These are phyloP conservation scores for Salvia miltiorrhiza DNA, from an alignment of 257 asterid species.

Conservation along the genomic window DNA sequence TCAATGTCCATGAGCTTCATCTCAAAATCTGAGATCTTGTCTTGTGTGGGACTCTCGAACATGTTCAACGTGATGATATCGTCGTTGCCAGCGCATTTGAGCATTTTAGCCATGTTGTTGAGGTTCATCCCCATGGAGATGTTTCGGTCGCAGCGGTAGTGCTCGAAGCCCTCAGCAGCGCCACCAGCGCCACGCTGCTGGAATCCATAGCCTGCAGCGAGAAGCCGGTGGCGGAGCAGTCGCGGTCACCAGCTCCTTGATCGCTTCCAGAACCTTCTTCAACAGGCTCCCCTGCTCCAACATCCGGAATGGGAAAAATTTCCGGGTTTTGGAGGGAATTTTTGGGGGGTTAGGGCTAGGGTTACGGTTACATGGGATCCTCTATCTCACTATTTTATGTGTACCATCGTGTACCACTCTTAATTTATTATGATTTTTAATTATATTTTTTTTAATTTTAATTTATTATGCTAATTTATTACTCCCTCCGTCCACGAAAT, in stretches of 20 bases:
- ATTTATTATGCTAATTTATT: too few relatives aligned
- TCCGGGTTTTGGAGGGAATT: too few relatives aligned
- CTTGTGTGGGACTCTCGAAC: slow-evolving; percentile 67
- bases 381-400: too few relatives aligned
- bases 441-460: too few relatives aligned
- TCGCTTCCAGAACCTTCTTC: slow-evolving; percentile 56
- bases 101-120: slow-evolving; percentile 51
- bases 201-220: slow-evolving; percentile 67
- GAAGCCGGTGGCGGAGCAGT: slow-evolving; percentile 62
- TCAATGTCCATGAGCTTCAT: slow-evolving; percentile 71
- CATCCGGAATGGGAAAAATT: neutral
- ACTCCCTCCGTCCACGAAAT: too few relatives aligned
- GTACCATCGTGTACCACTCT: too few relatives aligned
- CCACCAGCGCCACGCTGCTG: slow-evolving; percentile 66
- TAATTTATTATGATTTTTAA: too few relatives aligned
- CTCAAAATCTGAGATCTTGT: slow-evolving; percentile 62
- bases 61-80: slow-evolving; percentile 63
- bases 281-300: slow-evolving; percentile 54
- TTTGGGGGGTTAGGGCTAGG: too few relatives aligned
- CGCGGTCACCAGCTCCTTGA: slow-evolving; percentile 59
- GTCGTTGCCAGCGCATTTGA: slow-evolving; percentile 58
- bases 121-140: slow-evolving; percentile 64
- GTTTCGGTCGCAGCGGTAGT: slow-evolving; percentile 65
- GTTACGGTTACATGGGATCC: too few relatives aligned
- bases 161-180: slow-evolving; percentile 62